Percentiles rank a stretch among this genome's conserved stretches.
phyloP scores from a whole-genome alignment of 495 filamentous ascomycete species.

The Bacidia rubella region DNA sequence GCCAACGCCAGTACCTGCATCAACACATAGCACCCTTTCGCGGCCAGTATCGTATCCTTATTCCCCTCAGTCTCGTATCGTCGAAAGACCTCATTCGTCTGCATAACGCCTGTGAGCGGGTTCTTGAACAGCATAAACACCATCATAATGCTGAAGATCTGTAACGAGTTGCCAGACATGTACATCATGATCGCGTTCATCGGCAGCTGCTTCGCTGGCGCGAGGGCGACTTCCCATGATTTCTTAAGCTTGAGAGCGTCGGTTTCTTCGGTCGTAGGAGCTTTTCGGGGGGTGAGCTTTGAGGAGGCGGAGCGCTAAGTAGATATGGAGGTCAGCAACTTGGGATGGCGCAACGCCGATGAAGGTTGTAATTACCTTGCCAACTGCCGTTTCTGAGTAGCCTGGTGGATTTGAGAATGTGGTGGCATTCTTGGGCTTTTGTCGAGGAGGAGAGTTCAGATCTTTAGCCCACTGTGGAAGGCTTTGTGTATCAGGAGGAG shows the following conservation, averaged over 20 bases:
- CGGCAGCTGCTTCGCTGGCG: slow-evolving; percentile 82
- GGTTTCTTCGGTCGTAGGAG: slow-evolving; percentile 64
- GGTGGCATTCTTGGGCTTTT: slow-evolving; percentile 40
- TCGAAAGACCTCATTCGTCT: slow-evolving; percentile 66
- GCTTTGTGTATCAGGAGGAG: slow-evolving; percentile 26
- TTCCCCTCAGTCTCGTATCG: slow-evolving; percentile 82
- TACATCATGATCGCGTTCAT: slow-evolving; percentile 99
- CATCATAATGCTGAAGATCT: slow-evolving; percentile 99
- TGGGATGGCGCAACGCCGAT: not conserved
- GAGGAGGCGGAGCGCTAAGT: slow-evolving; percentile 24
- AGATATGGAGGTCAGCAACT: slow-evolving; percentile 22
- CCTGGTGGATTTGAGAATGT: slow-evolving; percentile 79
- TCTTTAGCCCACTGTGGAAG: slow-evolving; percentile 70
- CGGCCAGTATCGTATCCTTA: slow-evolving; percentile 51
- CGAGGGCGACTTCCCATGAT: slow-evolving; percentile 94
- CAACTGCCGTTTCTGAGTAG: slow-evolving; percentile 45
- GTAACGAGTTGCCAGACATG: slow-evolving; percentile 97
- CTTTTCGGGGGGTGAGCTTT: slow-evolving; percentile 37
- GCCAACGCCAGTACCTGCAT: slow-evolving; percentile 76
- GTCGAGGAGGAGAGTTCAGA: slow-evolving; percentile 51
- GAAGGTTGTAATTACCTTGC: slow-evolving; percentile 34
- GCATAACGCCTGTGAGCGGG: slow-evolving; percentile 71
- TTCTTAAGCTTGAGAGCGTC: slow-evolving; percentile 95
- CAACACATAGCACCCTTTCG: slow-evolving; percentile 73
- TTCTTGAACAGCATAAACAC: slow-evolving; percentile 98